Percentiles rank a stretch among this genome's conserved stretches.
Conservation (phyloP, 2,329 filamentous ascomycete genomes). For the Penicillium oxalicum region DNA sequence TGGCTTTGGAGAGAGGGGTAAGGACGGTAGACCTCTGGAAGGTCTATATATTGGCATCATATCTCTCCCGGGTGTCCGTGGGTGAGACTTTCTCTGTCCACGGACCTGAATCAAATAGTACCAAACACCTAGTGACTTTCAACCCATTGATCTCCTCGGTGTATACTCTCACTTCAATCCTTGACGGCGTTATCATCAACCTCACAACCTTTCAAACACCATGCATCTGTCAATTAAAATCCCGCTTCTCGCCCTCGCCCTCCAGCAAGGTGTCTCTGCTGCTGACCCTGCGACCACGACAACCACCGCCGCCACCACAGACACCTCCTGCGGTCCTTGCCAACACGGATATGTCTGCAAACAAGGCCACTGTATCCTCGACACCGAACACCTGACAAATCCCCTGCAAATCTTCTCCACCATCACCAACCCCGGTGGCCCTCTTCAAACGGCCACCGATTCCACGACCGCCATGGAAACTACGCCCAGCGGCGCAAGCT, state of each 20-base stretch:
- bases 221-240: neutral
- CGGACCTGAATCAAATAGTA: no score
- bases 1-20: no score
- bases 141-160: no score
- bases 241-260: neutral
- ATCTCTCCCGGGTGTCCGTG: no score
- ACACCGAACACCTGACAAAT: neutral
- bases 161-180: no score
- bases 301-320: neutral
- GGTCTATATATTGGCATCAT: no score
- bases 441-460: constrained; percentile 2
- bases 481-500: neutral
- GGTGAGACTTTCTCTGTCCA: no score
- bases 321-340: neutral
- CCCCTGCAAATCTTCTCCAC: neutral
- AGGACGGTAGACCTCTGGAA: no score
- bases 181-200: no score
- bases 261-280: neutral
- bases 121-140: no score
- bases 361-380: neutral
- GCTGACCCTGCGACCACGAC: no score
- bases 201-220: neutral
- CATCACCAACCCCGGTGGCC: neutral
- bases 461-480: neutral
- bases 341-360: neutral